Evolutionary conservation across 176 grass and related monocot species (phyloP).

Genomic region (Aegilops longissima): DNA sequence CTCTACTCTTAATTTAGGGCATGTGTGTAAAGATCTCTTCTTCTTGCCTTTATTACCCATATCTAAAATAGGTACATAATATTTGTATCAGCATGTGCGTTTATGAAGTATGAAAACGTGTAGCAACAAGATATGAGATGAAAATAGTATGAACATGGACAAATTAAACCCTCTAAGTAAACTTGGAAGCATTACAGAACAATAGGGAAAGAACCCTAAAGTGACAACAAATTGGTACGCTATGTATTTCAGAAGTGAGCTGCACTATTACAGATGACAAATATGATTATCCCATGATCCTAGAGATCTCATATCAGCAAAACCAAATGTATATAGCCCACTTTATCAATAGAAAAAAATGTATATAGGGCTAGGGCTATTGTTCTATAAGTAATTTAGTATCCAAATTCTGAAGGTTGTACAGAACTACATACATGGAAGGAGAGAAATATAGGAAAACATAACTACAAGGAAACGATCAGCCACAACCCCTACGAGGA

Average conservation of each 20-base stretch:
- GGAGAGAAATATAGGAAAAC: slow-evolving; percentile 2
- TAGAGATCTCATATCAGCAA: too few species aligned
- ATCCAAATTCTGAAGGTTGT: not conserved
- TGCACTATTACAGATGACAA: not conserved
- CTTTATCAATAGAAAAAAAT: too few species aligned
- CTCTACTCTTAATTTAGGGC: slow-evolving; percentile 17
- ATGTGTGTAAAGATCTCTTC: slow-evolving; percentile 2
- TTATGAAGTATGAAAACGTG: not conserved
- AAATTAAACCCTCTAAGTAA: not conserved
- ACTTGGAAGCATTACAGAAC: not conserved
- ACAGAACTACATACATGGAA: not conserved
- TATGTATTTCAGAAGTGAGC: not conserved
- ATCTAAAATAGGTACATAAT: not conserved
- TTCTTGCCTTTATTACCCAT: not conserved
- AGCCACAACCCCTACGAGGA: too few species aligned
- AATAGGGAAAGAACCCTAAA: not conserved
- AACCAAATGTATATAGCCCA: too few species aligned
- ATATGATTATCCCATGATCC: not conserved
- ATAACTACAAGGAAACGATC: not conserved
- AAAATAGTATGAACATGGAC: not conserved
- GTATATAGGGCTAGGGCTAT: too few species aligned
- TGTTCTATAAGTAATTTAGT: too few species aligned
- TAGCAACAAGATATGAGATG: not conserved
- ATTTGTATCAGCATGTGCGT: not conserved
- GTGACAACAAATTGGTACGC: not conserved